Evolutionary conservation across 495 filamentous ascomycete species (phyloP), one percentile per base, ranked within the genome.

Genomic region (Aspergillus bridgeri): DNA sequence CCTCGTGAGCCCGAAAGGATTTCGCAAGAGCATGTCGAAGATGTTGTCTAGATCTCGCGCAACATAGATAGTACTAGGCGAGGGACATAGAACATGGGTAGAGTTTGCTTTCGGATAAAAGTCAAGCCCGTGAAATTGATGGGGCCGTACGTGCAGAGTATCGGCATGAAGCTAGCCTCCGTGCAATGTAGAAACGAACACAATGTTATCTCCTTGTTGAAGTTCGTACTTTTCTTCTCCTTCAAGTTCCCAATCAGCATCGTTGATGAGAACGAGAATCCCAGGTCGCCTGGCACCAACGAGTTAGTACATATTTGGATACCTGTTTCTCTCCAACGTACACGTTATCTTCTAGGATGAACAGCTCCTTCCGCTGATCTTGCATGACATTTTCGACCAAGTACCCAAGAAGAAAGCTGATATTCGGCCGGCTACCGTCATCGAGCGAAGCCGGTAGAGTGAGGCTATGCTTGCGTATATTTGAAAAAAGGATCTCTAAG

Each of bases 181-280:
- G 71, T 99, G 94, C 27, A 99, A 79, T n/a, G 94, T 99, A 53
- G 91, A 96, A 51, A 99, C 92, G 71, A 99, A 99, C 51, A 97
- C 77, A 66, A 99, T 89, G 64, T 89, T 92, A 73, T 99, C 94
- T 22, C 84, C 80, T 21, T 77, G 67, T 71, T 92, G 85, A 54
- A 98, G 77, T 66, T 91, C 86, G 69, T 96, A 98, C 55, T 79
- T 81, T 61, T 92, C 91, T 72, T 97, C 92, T 7, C 92, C 94
- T 73, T 98, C 95, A 15, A 99, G 83, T 74, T 97, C 92, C 94
- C 94, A 99, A 68, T 99, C 94, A 44, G 89, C 88, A 63, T 99
- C 93, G 69, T 99, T 99, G 71, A 99, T 92, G 56, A 99, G 77
- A 17, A 97, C 95, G 48, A 99, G 83, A 64, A 98, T 96, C n/a